Percentiles rank a stretch among this genome's conserved stretches.
phyloP scores from a whole-genome alignment of 1,284 basidiomycete genomes.

The Heimioporus punctisporus region DNA sequence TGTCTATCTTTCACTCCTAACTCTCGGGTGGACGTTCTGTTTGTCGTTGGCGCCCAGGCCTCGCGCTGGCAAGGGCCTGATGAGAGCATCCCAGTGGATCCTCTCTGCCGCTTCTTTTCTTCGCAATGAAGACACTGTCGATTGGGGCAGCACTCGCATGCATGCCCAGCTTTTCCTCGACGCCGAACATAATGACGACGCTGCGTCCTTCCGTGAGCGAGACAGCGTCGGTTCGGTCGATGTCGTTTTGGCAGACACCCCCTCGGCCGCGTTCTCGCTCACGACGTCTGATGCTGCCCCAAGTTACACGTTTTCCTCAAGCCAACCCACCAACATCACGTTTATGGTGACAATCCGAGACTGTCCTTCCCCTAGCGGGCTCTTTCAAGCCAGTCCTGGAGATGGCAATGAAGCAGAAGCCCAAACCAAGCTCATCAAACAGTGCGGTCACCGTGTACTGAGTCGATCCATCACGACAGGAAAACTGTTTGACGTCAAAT shows the following conservation, averaged over 20 bases:
- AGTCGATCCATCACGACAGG: conserved; percentile 23
- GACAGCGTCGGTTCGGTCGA: conserved; percentile 8
- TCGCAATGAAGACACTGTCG: neutral
- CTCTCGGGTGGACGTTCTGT: conserved; percentile 20
- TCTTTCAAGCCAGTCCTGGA: conserved; percentile 9
- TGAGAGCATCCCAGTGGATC: conserved; percentile 4
- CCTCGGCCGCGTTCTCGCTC: neutral
- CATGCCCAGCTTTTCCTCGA: conserved; percentile 12
- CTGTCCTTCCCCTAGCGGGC: conserved; percentile 16
- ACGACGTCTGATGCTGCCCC: neutral
- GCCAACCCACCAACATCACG: neutral
- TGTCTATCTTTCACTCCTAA: conserved; percentile 12
- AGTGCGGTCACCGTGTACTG: conserved; percentile 8
- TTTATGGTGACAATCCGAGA: conserved; percentile 17
- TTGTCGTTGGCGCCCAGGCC: conserved; percentile 9
- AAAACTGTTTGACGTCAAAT: conserved; percentile 19
- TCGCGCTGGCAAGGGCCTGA: neutral
- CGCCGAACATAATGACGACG: neutral
- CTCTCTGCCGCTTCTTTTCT: conserved; percentile 12
- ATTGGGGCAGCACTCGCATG: conserved; percentile 18
- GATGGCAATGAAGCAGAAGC: neutral
- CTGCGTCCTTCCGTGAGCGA: neutral
- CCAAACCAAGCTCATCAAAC: conserved; percentile 7
- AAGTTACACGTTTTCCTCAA: neutral
- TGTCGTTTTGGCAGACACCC: conserved; percentile 3